A percentile compares a stretch with the other conserved stretches of the same genome.
phyloP scores from a whole-genome alignment of 2,329 filamentous ascomycete species.

The Aspergillus flavus region DNA sequence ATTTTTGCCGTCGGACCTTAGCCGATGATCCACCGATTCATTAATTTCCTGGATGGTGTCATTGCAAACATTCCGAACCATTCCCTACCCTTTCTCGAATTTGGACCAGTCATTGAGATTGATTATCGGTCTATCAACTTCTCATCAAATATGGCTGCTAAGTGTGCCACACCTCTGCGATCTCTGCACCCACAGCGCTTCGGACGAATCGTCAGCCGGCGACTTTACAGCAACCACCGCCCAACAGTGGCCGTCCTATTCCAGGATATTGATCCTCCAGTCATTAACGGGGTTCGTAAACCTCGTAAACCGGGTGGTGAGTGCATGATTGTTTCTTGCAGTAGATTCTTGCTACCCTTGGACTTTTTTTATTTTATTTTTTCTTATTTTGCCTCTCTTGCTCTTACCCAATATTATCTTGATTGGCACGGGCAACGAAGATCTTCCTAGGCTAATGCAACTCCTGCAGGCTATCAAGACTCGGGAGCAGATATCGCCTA shows the following conservation, averaged over 20 bases:
- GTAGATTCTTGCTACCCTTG: background rate
- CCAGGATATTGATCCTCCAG: constrained; percentile 51
- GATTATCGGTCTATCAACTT: background rate
- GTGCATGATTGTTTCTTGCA: background rate
- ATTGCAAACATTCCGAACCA: background rate
- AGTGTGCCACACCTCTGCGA: background rate
- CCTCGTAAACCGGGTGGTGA: constrained; percentile 53
- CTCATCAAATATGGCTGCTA: background rate
- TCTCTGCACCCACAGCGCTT: background rate
- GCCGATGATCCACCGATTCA: background rate
- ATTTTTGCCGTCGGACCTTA: background rate
- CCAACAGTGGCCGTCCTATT: constrained; percentile 49
- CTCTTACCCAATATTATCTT: background rate
- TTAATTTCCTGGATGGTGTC: background rate
- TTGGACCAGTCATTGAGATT: no score
- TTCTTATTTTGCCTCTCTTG: background rate
- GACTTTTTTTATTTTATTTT: background rate
- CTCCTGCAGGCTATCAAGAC: constrained; percentile 49
- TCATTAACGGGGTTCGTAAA: constrained; percentile 52
- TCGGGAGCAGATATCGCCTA: constrained; percentile 54
- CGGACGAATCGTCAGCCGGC: background rate
- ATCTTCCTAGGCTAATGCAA: background rate
- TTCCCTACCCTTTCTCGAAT: no score
- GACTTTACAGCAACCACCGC: background rate
- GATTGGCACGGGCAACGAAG: background rate